Evolutionary conservation across 768 basidiomycete species (phyloP).

Genomic region (Scleroderma citrinum): DNA sequence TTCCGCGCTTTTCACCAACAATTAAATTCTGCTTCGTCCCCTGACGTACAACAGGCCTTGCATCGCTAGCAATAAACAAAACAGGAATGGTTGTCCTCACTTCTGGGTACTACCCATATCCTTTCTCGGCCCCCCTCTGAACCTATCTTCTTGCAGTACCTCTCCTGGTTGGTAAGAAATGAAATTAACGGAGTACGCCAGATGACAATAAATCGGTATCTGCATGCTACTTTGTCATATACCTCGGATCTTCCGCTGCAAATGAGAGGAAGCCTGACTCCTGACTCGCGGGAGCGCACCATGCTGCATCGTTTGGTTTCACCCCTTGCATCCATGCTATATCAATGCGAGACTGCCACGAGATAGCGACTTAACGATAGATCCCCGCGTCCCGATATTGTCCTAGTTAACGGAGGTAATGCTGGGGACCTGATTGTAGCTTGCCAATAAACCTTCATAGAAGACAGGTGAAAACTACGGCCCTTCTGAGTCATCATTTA

Average conservation of each 20-base stretch:
- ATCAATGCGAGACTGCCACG: background rate
- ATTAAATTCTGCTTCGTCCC: too few species aligned
- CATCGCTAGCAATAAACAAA: too few species aligned
- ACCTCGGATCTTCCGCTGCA: background rate
- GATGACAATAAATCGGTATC: background rate
- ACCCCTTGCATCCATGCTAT: background rate
- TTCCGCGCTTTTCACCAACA: too few species aligned
- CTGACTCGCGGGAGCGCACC: background rate
- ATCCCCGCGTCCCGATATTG: background rate
- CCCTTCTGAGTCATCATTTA: too few species aligned
- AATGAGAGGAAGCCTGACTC: background rate
- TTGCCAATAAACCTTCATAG: too few species aligned
- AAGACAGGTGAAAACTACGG: too few species aligned
- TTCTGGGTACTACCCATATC: too few species aligned
- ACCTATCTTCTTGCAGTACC: background rate
- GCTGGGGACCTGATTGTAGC: too few species aligned
- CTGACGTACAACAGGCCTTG: too few species aligned
- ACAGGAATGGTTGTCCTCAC: too few species aligned
- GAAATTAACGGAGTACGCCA: background rate
- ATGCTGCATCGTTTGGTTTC: background rate
- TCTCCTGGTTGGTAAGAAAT: constrained; percentile 4
- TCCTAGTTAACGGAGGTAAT: too few species aligned
- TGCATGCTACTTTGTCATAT: background rate
- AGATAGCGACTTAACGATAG: background rate
- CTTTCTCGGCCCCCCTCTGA: too few species aligned